Evolutionary conservation across 371 early-diverging fungal species (phyloP), one percentile per base, ranked within the genome.

Genomic region (Phascolomyces articulosus): DNA sequence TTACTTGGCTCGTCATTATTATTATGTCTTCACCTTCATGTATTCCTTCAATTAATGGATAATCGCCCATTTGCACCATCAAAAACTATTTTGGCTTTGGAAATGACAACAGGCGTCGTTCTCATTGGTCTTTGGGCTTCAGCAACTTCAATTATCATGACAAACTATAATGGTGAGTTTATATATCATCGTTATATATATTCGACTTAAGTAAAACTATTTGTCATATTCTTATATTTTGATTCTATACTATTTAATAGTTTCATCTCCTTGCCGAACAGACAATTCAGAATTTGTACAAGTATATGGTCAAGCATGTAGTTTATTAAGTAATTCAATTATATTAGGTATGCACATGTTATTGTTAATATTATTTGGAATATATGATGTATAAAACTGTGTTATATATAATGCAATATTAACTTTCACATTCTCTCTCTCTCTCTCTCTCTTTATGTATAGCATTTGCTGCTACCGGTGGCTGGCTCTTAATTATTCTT

Each of bases 111-210:
- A 1, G 62, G 72, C 2, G 49, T 77, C 24, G 20, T 71, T 44
- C 49, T 73, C 29, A 56, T 73, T 29, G 60, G 64, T 21, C 56
- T 77, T 3, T 73, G 77, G 77, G 60, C 69, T 7, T 40, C 71
- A 10, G 66, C 71, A 4, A 59, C 71, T 21, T 57, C 58, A 2
- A 49, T 73, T 4, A 55, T 69, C 31, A 34, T 56, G 56, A 64
- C 64, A 2, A 68, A 65, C 9, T 69, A 60, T 49, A 29, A 70
- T 26, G 64, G 72, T 77, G 67, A 59, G 55, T 21, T 0, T 20
- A n/a, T 16, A 2, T 48, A 3, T 21, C 34, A 38, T 58, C 11
- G 18, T 31, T 1, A 0, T 31, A 18, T 29, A 29, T 28, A 2
- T 29, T 7, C n/a, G n/a, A n/a, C 6, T 9, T 23, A 26, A n/a